Base-by-base conservation (phyloP, 257 asterid genomes). In the Nicotiana knightiana region DNA sequence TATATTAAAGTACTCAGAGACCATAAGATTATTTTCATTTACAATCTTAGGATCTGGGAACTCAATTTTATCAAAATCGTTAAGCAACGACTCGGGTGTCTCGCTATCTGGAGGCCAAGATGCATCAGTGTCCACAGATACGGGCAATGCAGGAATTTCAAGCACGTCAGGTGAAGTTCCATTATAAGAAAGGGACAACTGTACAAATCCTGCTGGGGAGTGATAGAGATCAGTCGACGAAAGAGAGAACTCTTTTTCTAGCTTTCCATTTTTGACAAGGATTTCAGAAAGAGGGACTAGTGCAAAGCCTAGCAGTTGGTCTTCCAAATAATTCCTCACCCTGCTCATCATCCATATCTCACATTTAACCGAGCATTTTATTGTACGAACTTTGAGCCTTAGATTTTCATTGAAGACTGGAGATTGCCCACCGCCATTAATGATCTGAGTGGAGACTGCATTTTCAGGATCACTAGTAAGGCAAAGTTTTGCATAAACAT, bases 271-370 rank as follows among this genome's bases (percentile, higher is more conserved):
- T 46, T 87, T 85, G 77, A 89, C 78, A 71, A 94, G 80, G 83
- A 96, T 85, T 78, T 96, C 97, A 76, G 98, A 94, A 1, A 96
- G 51, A 11, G 98, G 98, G 76, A 96, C 97, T 87, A 96, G 84
- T 61, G 98, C 93, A 79, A 96, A 94, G 6, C 99, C 99, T 3
- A 96, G 92, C 87, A 96, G 89, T 87, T 96, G 99, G 63, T 96
- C 99, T 86, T 96, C 95, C 6, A 94, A 90, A 85, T 96, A 96
- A 84, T 96, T 96, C 87, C 82, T 90, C 83, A 94, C 99, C 88
- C 98, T 89, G 86, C 99, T 96, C 30, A 94, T 92, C 99, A 96
- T 96, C 97, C 97, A 96, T 85, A 96, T 86, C 91, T 94, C 98
- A 75, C 99, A 96, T 82, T 96, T 94, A 15, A 96, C 94, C 15